Percentiles rank a stretch among this genome's conserved stretches.
Conservation (phyloP, 139 green algal species). For the Asterochloris sp. region DNA sequence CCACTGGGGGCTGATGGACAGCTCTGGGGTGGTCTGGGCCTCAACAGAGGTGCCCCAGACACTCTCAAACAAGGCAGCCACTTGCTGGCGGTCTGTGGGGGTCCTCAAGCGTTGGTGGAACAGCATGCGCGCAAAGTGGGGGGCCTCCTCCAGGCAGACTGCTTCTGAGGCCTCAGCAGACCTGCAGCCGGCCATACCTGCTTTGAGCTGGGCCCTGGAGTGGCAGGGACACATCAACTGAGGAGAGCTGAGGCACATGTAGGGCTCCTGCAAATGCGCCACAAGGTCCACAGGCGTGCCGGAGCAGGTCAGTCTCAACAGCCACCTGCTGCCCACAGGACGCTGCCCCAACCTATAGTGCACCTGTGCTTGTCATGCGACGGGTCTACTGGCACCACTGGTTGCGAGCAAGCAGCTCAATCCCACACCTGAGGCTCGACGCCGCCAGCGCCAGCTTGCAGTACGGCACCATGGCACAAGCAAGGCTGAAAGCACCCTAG, state of each 20-base stretch:
- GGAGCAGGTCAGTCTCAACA: no score
- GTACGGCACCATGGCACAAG: no score
- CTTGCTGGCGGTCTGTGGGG: constrained; percentile 50
- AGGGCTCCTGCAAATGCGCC: not conserved
- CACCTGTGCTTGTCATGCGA: no score
- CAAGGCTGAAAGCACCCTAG: no score
- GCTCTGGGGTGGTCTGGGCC: not conserved
- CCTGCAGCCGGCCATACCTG: not conserved
- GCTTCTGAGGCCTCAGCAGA: not conserved
- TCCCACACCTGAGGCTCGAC: no score
- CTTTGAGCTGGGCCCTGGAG: no score
- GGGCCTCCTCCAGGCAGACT: no score
- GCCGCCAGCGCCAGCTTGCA: no score
- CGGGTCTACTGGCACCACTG: no score
- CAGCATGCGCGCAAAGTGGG: constrained; percentile 59
- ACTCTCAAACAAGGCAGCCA: constrained; percentile 39
- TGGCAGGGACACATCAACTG: not conserved
- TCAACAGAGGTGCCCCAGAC: constrained; percentile 41
- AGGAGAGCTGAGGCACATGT: not conserved
- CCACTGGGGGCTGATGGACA: constrained; percentile 10
- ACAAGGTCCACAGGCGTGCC: not conserved
- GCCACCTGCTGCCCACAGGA: no score
- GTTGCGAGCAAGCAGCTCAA: no score
- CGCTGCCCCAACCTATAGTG: no score
- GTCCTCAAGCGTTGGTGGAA: constrained; percentile 83